phyloP scores from a whole-genome alignment of 306 rosid species.

The Prinsepia uniflora region DNA sequence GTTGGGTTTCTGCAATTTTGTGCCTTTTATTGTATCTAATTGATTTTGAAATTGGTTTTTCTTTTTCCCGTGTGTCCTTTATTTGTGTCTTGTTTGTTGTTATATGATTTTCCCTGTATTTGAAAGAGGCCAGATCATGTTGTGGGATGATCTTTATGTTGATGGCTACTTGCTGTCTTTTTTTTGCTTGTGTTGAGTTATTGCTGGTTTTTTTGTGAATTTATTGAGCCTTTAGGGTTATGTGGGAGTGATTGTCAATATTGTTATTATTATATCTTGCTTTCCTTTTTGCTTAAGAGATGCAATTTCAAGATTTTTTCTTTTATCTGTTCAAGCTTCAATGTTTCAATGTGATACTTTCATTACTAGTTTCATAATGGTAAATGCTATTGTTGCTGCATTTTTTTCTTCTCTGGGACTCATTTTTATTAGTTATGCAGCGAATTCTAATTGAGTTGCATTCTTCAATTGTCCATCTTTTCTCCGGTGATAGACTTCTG shows the following conservation, averaged over 20 bases:
- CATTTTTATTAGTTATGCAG: no score
- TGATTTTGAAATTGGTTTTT: background rate
- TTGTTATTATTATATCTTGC: background rate
- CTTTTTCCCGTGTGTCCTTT: background rate
- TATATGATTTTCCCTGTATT: background rate
- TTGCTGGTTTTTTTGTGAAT: background rate
- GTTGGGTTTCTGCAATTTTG: slow-evolving; percentile 19
- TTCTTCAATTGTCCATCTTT: background rate
- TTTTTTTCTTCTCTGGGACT: no score
- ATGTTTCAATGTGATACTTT: background rate
- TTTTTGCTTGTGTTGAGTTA: background rate
- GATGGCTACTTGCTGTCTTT: background rate
- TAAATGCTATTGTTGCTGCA: background rate
- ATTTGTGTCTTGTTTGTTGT: background rate
- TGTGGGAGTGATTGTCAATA: background rate
- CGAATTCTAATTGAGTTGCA: background rate
- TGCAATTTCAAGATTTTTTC: slow-evolving; percentile 17
- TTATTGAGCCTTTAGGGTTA: slow-evolving; percentile 17
- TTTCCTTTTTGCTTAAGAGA: background rate
- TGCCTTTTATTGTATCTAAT: background rate
- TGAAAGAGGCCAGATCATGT: slow-evolving; percentile 2
- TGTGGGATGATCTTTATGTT: slow-evolving; percentile 2
- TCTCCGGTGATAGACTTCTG: no score
- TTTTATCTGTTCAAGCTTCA: slow-evolving; percentile 2
- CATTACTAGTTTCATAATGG: background rate